These are phyloP conservation scores for Fusarium napiforme DNA, from an alignment of 2,329 filamentous ascomycete species.

Conservation along the genomic window DNA sequence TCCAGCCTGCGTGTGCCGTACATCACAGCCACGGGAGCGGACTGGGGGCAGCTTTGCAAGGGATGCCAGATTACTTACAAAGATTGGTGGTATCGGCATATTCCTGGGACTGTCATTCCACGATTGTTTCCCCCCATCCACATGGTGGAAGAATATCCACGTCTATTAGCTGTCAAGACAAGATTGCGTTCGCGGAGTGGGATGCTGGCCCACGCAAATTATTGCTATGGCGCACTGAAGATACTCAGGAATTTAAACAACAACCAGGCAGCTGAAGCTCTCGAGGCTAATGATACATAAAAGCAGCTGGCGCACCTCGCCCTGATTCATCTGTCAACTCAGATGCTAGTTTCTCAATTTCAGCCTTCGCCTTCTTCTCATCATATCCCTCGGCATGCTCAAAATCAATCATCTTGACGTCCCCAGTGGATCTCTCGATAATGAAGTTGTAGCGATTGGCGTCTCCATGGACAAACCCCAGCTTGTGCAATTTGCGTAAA, in stretches of 20 bases:
- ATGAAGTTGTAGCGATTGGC: not conserved
- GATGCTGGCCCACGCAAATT: rapidly evolving
- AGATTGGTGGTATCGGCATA: rapidly evolving
- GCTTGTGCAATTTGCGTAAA: not conserved
- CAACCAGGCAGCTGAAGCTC: rapidly evolving
- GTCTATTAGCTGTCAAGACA: not conserved
- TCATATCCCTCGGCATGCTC: not conserved
- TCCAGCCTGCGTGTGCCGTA: not conserved
- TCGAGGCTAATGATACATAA: not conserved
- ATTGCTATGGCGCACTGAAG: not conserved
- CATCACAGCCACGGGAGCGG: not conserved
- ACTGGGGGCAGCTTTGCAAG: not conserved
- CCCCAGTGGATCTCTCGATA: not conserved
- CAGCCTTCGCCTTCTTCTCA: not conserved
- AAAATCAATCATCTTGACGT: not conserved
- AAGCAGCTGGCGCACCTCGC: not conserved
- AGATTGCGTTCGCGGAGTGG: not conserved
- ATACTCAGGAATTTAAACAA: not conserved
- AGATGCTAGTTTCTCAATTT: rapidly evolving
- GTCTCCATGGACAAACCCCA: not conserved
- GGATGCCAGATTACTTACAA: not conserved
- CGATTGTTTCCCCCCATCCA: not conserved
- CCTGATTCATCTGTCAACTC: not conserved
- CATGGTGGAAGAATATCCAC: too few relatives aligned
- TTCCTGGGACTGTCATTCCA: not conserved